These are phyloP conservation scores for Epithemia pelagica DNA, from an alignment of 108 stramenopile species.

Conservation along the genomic window DNA sequence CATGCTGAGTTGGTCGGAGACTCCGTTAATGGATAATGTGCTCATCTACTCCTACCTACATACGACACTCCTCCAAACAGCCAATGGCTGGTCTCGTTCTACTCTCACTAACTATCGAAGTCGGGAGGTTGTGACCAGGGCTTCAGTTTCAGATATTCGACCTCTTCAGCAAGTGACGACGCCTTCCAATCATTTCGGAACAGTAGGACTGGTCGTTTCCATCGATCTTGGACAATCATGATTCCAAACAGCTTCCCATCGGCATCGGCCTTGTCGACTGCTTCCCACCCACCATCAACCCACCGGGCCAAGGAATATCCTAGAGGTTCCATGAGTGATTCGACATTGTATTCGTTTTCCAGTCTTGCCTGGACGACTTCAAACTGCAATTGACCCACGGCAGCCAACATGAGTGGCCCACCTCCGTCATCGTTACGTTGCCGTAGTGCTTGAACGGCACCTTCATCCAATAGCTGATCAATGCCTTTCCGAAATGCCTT, in stretches of 20 bases:
- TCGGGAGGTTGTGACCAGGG: conserved; percentile 72
- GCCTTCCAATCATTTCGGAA: conserved; percentile 97
- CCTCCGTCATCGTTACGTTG: conserved; percentile 92
- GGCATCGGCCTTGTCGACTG: conserved; percentile 84
- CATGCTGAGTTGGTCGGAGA: no score
- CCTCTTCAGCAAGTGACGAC: conserved; percentile 68
- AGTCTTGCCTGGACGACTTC: conserved; percentile 91
- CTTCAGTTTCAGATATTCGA: conserved; percentile 54
- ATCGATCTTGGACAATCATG: conserved; percentile 87
- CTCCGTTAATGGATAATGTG: no score
- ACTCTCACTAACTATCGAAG: conserved; percentile 36
- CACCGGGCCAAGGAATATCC: conserved; percentile 88
- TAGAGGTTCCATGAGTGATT: conserved; percentile 79
- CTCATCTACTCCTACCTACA: no score
- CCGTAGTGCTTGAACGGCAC: conserved; percentile 89
- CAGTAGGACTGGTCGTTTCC: conserved; percentile 84
- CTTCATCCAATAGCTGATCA: conserved; percentile 88
- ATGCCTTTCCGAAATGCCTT: conserved; percentile 91
- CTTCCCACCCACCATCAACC: conserved; percentile 91
- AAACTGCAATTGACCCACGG: conserved; percentile 94
- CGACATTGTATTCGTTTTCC: conserved; percentile 86
- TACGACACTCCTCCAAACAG: no score
- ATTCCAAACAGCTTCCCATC: conserved; percentile 90
- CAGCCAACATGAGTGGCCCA: conserved; percentile 87
- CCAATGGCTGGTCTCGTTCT: no score